These are phyloP conservation scores for Vitis riparia DNA, from an alignment of 164 flowering plant genomes.

Conservation along the genomic window DNA sequence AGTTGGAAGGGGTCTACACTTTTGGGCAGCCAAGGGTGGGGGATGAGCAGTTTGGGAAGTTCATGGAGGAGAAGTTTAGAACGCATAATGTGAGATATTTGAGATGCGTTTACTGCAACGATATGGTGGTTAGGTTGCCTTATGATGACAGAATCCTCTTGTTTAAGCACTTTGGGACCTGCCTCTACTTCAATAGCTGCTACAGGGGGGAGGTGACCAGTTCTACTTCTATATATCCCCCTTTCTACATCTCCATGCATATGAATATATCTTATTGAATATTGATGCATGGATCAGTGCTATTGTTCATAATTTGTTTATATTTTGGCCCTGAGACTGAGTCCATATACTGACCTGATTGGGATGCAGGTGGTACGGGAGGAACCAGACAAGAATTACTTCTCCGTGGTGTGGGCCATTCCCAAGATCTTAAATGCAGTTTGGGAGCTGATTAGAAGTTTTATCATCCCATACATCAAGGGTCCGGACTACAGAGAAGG, in stretches of 20 bases:
- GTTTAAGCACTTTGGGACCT: conserved; percentile 73
- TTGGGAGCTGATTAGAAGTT: conserved; percentile 68
- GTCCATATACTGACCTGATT: no score
- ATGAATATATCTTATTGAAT: no score
- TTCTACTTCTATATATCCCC: conserved; percentile 8
- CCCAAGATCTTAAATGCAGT: conserved; percentile 57
- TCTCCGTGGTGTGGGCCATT: conserved; percentile 35
- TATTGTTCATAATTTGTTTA: no score
- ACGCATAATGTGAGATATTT: conserved; percentile 43
- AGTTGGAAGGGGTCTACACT: conserved; percentile 73
- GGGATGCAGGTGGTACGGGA: conserved; percentile 42
- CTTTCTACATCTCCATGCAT: background rate
- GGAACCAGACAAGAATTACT: conserved; percentile 81
- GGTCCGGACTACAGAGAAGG: conserved; percentile 59
- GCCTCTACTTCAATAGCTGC: conserved; percentile 62
- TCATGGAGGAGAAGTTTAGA: conserved; percentile 44
- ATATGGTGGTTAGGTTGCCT: conserved; percentile 82
- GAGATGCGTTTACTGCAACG: conserved; percentile 73
- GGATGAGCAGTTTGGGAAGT: conserved; percentile 52
- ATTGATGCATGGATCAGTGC: no score
- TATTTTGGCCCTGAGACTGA: background rate
- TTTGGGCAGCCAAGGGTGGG: conserved; percentile 93
- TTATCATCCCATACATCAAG: conserved; percentile 32
- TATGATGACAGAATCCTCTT: conserved; percentile 49
- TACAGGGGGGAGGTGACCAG: conserved; percentile 58